Evolutionary conservation across 805 yeast genomes (phyloP).

Genomic region (Ogataea nonfermentans): DNA sequence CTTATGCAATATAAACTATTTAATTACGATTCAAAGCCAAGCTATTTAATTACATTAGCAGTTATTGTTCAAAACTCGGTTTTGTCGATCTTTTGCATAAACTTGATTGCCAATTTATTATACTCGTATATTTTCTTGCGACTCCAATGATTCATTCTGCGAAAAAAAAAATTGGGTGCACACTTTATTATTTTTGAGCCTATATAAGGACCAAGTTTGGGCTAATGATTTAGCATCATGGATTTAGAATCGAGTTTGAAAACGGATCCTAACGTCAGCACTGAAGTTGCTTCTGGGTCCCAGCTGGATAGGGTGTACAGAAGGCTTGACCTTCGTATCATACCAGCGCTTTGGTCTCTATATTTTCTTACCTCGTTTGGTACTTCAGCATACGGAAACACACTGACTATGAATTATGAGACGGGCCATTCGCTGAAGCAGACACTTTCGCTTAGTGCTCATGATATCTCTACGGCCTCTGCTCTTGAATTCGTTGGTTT

Average conservation of each 20-base stretch:
- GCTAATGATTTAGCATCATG: constrained; percentile 1
- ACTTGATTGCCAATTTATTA: background rate
- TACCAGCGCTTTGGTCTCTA: constrained; percentile 79
- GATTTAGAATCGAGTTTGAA: constrained; percentile 4
- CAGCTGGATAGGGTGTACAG: constrained; percentile 53
- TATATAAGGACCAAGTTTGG: constrained; percentile 1
- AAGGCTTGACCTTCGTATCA: constrained; percentile 65
- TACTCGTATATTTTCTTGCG: no score
- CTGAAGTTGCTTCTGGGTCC: background rate
- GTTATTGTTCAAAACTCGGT: no score
- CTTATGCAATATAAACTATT: no score
- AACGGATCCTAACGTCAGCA: constrained; percentile 1
- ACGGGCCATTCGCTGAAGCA: constrained; percentile 59
- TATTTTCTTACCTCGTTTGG: constrained; percentile 82
- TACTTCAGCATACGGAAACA: constrained; percentile 69
- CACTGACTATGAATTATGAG: constrained; percentile 73
- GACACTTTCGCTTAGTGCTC: constrained; percentile 48
- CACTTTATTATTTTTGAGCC: background rate
- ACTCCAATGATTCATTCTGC: constrained; percentile 16
- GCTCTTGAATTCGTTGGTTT: constrained; percentile 82
- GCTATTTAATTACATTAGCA: no score
- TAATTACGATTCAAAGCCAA: no score
- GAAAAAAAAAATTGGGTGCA: constrained; percentile 5
- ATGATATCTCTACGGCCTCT: constrained; percentile 68
- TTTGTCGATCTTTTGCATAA: background rate